Percentiles rank a stretch among this genome's conserved stretches.
These are phyloP conservation scores for Collybiopsis luxurians DNA, from an alignment of 768 basidiomycete genomes.

Conservation along the genomic window DNA sequence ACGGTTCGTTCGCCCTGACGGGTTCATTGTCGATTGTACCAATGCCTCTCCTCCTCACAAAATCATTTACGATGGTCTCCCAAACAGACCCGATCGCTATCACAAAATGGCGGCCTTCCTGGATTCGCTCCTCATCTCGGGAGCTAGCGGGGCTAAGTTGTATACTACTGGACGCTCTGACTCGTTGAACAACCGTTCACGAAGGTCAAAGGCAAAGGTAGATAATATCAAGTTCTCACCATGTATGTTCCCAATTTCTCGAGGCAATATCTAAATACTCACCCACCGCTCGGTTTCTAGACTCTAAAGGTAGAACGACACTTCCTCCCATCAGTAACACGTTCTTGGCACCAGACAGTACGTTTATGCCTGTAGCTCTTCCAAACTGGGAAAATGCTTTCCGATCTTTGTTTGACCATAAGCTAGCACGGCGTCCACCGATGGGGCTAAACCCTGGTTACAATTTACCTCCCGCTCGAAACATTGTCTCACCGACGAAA, in stretches of 20 bases:
- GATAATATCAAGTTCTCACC: too few relatives aligned
- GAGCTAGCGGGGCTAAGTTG: too few relatives aligned
- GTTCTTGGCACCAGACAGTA: neutral
- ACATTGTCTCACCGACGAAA: neutral
- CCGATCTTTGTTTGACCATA: neutral
- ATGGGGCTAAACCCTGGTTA: neutral
- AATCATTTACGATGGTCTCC: neutral
- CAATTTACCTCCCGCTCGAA: neutral
- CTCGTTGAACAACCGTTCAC: too few relatives aligned
- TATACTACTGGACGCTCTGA: too few relatives aligned
- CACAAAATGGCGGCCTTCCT: neutral
- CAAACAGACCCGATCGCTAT: neutral
- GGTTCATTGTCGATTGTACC: neutral
- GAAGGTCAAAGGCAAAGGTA: too few relatives aligned
- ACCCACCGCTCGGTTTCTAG: neutral
- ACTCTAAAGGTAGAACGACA: neutral
- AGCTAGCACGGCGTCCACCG: neutral
- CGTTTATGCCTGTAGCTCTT: neutral
- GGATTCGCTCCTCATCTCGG: neutral
- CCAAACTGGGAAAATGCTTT: neutral
- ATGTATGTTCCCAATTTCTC: too few relatives aligned
- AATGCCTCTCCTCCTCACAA: too few relatives aligned
- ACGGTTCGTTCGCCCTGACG: neutral
- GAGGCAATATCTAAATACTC: neutral
- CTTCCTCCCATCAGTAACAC: neutral